Evolutionary conservation across 306 rosid species (phyloP).

Genomic region (Casuarina glauca): DNA sequence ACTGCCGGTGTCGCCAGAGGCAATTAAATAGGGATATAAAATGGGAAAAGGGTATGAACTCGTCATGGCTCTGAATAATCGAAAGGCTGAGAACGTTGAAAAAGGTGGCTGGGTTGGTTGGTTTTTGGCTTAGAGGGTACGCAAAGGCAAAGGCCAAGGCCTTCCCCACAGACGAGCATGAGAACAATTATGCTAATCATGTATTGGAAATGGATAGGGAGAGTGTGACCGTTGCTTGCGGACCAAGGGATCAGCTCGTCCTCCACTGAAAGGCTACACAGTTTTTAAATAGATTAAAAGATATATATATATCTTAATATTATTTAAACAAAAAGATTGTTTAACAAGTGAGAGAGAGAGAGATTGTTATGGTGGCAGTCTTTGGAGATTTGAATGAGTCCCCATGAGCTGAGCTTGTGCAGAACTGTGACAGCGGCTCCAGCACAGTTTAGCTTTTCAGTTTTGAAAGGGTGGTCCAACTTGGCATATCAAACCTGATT

Average conservation of each 20-base stretch:
- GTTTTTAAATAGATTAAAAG: too few species aligned
- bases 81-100: not conserved
- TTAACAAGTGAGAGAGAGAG: too few species aligned
- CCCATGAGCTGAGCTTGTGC: not conserved
- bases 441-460: not conserved
- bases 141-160: constrained; percentile 41
- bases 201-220: not conserved
- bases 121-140: constrained; percentile 48
- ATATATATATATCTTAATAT: too few species aligned
- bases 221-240: constrained; percentile 47
- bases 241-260: constrained; percentile 40
- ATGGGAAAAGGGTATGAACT: constrained; percentile 16
- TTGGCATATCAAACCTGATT: not conserved
- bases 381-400: too few species aligned
- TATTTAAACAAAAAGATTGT: too few species aligned
- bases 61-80: constrained; percentile 5
- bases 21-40: too few species aligned
- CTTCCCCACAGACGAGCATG: constrained; percentile 21
- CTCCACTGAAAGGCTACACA: too few species aligned
- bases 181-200: constrained; percentile 33
- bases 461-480: not conserved
- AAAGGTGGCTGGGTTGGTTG: constrained; percentile 32
- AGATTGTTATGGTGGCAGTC: too few species aligned
- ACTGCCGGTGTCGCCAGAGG: too few species aligned
- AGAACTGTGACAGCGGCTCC: not conserved